A percentile compares a stretch with the other conserved stretches of the same genome.
Conservation (phyloP, 2,329 filamentous ascomycete genomes). For the Penicillium sp. region DNA sequence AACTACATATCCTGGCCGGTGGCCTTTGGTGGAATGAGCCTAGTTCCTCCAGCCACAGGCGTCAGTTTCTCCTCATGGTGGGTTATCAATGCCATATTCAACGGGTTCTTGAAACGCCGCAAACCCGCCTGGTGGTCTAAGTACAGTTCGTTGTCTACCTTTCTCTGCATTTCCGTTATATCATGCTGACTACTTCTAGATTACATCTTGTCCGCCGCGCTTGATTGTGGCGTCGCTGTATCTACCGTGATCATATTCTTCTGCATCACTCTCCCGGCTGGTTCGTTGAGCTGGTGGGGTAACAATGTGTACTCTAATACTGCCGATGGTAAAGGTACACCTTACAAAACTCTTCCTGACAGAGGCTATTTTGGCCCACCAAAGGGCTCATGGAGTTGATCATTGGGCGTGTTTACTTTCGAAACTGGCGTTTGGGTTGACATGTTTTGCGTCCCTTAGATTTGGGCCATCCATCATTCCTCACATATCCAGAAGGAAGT, state of each 20-base stretch:
- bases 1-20: slow-evolving; percentile 69
- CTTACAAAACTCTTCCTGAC: slow-evolving; percentile 30
- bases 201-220: slow-evolving; percentile 46
- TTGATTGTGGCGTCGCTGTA: slow-evolving; percentile 45
- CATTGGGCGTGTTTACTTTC: background rate
- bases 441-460: background rate
- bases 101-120: slow-evolving; percentile 44
- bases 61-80: slow-evolving; percentile 71
- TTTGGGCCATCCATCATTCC: background rate
- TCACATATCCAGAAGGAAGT: background rate
- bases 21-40: slow-evolving; percentile 65
- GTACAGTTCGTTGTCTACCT: slow-evolving; percentile 37
- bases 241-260: slow-evolving; percentile 48
- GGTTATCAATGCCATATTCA: slow-evolving; percentile 50
- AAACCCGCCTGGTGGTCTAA: slow-evolving; percentile 52
- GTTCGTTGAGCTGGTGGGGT: slow-evolving; percentile 44
- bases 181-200: slow-evolving; percentile 24
- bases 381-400: slow-evolving; percentile 29
- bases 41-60: slow-evolving; percentile 67
- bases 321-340: slow-evolving; percentile 43
- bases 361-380: slow-evolving; percentile 33
- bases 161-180: background rate
- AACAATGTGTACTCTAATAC: slow-evolving; percentile 41
- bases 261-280: slow-evolving; percentile 43
- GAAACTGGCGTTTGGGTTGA: background rate